phyloP scores from a whole-genome alignment of 768 basidiomycete genomes.

The Crucibulum laeve region DNA sequence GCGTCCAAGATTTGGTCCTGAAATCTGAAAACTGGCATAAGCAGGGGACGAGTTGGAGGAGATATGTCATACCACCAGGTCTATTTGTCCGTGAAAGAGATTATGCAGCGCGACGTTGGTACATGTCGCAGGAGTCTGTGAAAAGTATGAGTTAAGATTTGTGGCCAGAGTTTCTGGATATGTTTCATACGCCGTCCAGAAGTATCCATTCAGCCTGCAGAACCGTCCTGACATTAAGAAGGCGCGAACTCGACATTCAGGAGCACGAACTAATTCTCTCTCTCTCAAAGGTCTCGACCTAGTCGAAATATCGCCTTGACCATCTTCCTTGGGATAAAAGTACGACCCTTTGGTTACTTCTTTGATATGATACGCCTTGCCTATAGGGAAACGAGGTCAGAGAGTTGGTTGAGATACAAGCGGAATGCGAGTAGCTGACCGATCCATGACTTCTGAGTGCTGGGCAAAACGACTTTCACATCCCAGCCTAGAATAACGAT shows the following conservation, averaged over 20 bases:
- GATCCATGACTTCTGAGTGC: slow-evolving; percentile 85
- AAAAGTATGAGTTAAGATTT: slow-evolving; percentile 4
- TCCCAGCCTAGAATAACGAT: slow-evolving; percentile 53
- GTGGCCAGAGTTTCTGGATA: background rate
- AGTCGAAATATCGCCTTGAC: slow-evolving; percentile 62
- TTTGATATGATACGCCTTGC: slow-evolving; percentile 78
- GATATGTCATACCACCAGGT: slow-evolving; percentile 67
- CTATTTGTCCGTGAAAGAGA: slow-evolving; percentile 77
- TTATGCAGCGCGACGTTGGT: slow-evolving; percentile 90
- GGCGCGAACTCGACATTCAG: background rate
- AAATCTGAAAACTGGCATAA: slow-evolving; percentile 44
- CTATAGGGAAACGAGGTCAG: slow-evolving; percentile 32
- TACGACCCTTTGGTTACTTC: slow-evolving; percentile 67
- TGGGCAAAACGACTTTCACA: slow-evolving; percentile 77
- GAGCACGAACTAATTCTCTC: slow-evolving; percentile 55
- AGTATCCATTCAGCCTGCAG: slow-evolving; percentile 82
- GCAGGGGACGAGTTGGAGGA: background rate
- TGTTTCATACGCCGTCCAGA: slow-evolving; percentile 64
- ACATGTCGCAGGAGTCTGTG: slow-evolving; percentile 86
- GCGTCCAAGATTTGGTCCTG: slow-evolving; percentile 82
- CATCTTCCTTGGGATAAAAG: slow-evolving; percentile 74
- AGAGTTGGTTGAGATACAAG: background rate
- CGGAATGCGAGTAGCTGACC: slow-evolving; percentile 38
- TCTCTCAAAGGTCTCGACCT: slow-evolving; percentile 63
- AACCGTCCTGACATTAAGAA: background rate